phyloP scores from a whole-genome alignment of 257 asterid species.

The Leptodermis oblonga region DNA sequence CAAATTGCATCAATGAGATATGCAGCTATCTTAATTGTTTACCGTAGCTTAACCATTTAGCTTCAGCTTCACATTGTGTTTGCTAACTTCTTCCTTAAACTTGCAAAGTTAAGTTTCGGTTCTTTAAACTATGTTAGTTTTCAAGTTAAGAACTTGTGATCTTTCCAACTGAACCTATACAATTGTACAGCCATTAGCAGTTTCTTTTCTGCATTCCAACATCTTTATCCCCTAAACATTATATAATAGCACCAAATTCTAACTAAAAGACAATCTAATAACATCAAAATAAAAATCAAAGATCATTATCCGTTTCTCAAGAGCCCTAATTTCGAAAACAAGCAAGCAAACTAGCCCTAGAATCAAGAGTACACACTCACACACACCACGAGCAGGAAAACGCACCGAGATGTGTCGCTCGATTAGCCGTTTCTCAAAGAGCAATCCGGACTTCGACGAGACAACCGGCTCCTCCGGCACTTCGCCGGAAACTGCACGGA shows the following conservation, averaged over 20 bases:
- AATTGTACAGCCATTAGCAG: background rate
- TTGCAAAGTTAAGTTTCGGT: background rate
- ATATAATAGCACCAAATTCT: background rate
- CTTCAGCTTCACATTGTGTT: background rate
- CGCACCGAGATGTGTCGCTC: constrained; percentile 86
- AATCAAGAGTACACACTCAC: background rate
- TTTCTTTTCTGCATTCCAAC: background rate
- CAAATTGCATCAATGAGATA: background rate
- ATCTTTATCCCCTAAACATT: background rate
- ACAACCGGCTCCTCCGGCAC: constrained; percentile 98
- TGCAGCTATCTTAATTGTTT: background rate
- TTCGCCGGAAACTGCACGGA: constrained; percentile 87
- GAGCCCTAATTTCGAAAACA: background rate
- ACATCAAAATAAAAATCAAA: background rate
- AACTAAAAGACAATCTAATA: background rate
- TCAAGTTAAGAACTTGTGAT: background rate
- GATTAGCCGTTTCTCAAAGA: constrained; percentile 80
- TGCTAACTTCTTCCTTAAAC: background rate
- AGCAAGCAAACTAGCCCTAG: constrained; percentile 7
- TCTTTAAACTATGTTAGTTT: background rate
- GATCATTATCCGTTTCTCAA: background rate
- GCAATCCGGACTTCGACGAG: constrained; percentile 69
- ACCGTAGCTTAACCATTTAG: background rate
- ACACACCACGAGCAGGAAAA: background rate
- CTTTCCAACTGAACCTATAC: background rate